Conservation (phyloP, 2,329 filamentous ascomycete species). For the Diaporthe eres region DNA sequence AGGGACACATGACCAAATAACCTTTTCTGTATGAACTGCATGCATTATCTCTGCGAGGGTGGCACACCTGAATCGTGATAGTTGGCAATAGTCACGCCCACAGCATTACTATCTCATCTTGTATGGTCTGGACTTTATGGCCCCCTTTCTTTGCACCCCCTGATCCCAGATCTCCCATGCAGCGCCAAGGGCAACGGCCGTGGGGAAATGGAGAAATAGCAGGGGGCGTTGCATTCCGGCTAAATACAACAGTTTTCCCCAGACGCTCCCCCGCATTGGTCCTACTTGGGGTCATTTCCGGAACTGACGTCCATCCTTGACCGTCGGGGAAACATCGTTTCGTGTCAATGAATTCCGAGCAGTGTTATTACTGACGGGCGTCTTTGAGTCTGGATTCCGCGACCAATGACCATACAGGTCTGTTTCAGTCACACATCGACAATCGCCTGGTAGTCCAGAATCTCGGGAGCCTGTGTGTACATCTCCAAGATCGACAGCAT, state of each 20-base stretch:
- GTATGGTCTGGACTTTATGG: neutral
- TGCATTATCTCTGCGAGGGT: neutral
- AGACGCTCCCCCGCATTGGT: conserved; percentile 23
- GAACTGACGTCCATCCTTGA: conserved; percentile 5
- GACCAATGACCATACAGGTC: neutral
- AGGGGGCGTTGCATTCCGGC: conserved; percentile 34
- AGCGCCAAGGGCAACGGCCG: conserved; percentile 11
- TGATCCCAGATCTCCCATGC: conserved; percentile 20
- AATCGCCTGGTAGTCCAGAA: neutral
- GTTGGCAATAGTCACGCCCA: neutral
- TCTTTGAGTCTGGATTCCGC: neutral
- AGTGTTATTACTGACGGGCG: neutral
- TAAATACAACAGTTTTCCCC: conserved; percentile 39
- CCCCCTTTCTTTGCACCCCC: conserved; percentile 20
- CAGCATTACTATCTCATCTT: neutral
- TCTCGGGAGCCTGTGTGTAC: neutral
- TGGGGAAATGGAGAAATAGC: conserved; percentile 26
- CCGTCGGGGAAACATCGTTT: conserved; percentile 4
- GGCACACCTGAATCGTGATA: conserved; percentile 21
- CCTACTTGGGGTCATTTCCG: conserved; percentile 25
- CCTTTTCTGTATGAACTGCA: neutral
- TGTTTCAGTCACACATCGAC: neutral
- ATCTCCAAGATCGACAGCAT: neutral
- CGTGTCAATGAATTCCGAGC: conserved; percentile 24
- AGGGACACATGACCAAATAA: neutral